These are phyloP conservation scores for Dactylellina drechsleri DNA, from an alignment of 2,329 filamentous ascomycete species.

Conservation along the genomic window DNA sequence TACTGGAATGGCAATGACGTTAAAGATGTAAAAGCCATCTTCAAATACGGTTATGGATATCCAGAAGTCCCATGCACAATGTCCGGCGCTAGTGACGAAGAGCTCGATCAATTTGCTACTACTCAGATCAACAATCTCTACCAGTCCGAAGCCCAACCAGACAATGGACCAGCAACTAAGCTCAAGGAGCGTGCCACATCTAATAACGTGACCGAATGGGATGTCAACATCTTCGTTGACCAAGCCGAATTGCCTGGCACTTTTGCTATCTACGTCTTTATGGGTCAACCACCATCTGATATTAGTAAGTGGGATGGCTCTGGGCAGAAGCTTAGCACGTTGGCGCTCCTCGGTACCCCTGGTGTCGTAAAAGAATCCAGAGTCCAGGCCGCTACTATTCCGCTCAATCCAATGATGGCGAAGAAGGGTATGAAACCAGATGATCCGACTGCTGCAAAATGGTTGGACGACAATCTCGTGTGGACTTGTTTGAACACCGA, in stretches of 20 bases:
- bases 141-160: slow-evolving; percentile 1
- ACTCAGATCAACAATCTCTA: slow-evolving; percentile 55
- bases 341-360: slow-evolving; percentile 33
- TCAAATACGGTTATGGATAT: slow-evolving; percentile 56
- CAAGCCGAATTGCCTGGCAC: slow-evolving; percentile 53
- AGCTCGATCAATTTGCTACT: slow-evolving; percentile 45
- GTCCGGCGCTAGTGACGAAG: slow-evolving; percentile 11
- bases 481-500: slow-evolving; percentile 36
- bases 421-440: slow-evolving; percentile 26
- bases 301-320: slow-evolving; percentile 24
- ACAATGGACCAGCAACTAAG: slow-evolving; percentile 3
- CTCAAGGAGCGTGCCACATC: slow-evolving; percentile 11
- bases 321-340: slow-evolving; percentile 20
- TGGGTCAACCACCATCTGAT: slow-evolving; percentile 33
- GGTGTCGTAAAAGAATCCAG: slow-evolving; percentile 17
- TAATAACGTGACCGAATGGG: slow-evolving; percentile 55
- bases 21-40: slow-evolving; percentile 54
- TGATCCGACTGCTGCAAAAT: slow-evolving; percentile 8
- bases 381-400: slow-evolving; percentile 29
- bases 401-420: slow-evolving; percentile 18
- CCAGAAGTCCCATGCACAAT: slow-evolving; percentile 56
- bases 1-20: slow-evolving; percentile 55
- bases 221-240: slow-evolving; percentile 56
- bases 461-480: slow-evolving; percentile 28
- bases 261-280: slow-evolving; percentile 45